Evolutionary conservation across 345 rosid species (phyloP), one percentile per base, ranked within the genome.

Genomic region (Melaleuca quinquenervia): DNA sequence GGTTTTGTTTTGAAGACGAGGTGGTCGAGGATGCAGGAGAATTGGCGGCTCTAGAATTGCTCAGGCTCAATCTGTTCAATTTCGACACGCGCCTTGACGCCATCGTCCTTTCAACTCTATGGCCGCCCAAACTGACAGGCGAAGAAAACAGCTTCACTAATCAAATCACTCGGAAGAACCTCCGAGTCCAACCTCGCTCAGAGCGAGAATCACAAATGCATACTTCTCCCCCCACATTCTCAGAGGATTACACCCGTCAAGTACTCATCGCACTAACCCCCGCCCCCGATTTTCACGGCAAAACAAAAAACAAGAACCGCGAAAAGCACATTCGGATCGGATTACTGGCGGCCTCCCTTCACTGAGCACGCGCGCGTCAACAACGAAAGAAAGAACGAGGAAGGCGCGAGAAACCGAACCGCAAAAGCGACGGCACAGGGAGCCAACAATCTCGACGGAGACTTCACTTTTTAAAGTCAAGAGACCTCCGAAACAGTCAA

Each of bases 11-110:
- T 6, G 99, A 94, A 83, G 99, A 95, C 7, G 99, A 94, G 26
- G 99, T 94, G 54, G 98, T 98, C 20, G 99, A 93, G 84, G 99
- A 93, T 50, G 99, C 91, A 62, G 92, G 92, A 18, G 99, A 96
- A 89, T 96, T 93, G 82, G 91, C 95, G 86, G 90, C 93, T 86
- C 91, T 96, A 18, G 91, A 89, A 55, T 86, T 87, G 70, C 86
- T 87, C 49, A 89, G 87, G 84, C 91, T 89, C 86, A 90, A 85
- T 88, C 90, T 96, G 85, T 88, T 95, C 82, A 94, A 87, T 90
- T 92, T 95, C 53, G 93, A 87, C 90, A 91, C 93, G 32, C 88
- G 95, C 86, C 85, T 94, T 15, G 98, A 90, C 88, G 99, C 92
- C 99, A 97, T 97, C 90, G 84, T 85, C 90, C 83, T 89, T 84